These are phyloP conservation scores for Carex cristatella DNA, from an alignment of 176 grass and related monocot species.

Conservation along the genomic window DNA sequence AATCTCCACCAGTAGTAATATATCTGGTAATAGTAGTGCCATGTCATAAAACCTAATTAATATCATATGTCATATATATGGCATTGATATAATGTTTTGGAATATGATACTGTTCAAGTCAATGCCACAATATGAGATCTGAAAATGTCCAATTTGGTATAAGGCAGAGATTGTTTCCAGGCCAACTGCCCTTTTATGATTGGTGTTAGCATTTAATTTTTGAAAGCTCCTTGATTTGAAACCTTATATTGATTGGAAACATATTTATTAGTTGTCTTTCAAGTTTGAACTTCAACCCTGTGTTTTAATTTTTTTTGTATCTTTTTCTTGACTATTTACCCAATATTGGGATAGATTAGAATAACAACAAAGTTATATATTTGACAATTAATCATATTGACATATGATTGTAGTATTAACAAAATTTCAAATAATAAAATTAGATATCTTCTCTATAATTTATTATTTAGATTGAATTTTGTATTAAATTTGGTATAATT, in stretches of 20 bases:
- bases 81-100: background rate
- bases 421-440: background rate
- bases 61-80: background rate
- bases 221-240: slow-evolving; percentile 26
- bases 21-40: slow-evolving; percentile 9
- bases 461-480: background rate
- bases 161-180: background rate
- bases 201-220: slow-evolving; percentile 15
- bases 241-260: background rate
- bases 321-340: background rate
- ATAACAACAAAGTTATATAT: background rate
- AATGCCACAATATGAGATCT: background rate
- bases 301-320: background rate
- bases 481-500: background rate
- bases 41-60: slow-evolving; percentile 4
- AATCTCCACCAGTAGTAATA: slow-evolving; percentile 3
- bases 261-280: background rate
- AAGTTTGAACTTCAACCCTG: background rate
- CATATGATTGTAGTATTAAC: background rate
- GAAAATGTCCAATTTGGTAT: background rate
- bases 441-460: background rate
- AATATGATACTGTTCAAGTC: background rate
- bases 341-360: background rate
- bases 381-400: background rate
- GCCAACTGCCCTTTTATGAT: slow-evolving; percentile 14